phyloP scores from a whole-genome alignment of 176 grass and related monocot genomes.

The Hordeum vulgare region DNA sequence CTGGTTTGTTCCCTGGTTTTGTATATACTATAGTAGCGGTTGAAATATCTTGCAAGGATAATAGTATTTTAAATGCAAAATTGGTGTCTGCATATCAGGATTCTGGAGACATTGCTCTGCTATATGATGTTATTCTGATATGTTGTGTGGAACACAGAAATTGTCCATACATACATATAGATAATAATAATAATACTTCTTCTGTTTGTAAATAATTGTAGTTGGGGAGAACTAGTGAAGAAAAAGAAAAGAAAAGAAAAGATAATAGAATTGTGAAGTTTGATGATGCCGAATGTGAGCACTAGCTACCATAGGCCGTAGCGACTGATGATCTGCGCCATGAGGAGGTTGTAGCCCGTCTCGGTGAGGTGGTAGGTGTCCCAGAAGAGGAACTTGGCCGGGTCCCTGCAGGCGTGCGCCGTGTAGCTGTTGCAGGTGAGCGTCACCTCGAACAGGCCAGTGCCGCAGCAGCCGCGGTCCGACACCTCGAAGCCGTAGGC shows the following conservation, averaged over 20 bases:
- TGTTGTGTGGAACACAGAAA: no score
- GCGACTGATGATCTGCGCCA: slow-evolving; percentile 26
- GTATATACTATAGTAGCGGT: slow-evolving; percentile 18
- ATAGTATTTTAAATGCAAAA: not conserved
- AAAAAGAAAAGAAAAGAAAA: no score
- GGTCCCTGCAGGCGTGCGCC: slow-evolving; percentile 35
- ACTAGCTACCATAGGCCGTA: slow-evolving; percentile 24
- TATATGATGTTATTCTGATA: no score
- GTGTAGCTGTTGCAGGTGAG: slow-evolving; percentile 62
- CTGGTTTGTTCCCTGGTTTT: slow-evolving; percentile 24
- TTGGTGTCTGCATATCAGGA: not conserved
- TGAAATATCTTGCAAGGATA: not conserved
- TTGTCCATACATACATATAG: no score
- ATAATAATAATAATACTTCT: no score
- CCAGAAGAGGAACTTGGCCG: slow-evolving; percentile 72
- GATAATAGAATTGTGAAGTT: not conserved
- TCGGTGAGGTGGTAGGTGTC: slow-evolving; percentile 80
- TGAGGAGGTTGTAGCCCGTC: slow-evolving; percentile 55
- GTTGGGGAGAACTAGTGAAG: no score
- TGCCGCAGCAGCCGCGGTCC: slow-evolving; percentile 71
- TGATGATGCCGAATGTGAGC: not conserved
- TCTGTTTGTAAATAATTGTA: no score
- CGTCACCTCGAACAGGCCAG: slow-evolving; percentile 68
- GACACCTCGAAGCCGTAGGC: slow-evolving; percentile 68
- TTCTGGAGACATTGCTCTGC: not conserved